Conservation (phyloP, 2,329 filamentous ascomycete genomes). For the Colletotrichum horii region DNA sequence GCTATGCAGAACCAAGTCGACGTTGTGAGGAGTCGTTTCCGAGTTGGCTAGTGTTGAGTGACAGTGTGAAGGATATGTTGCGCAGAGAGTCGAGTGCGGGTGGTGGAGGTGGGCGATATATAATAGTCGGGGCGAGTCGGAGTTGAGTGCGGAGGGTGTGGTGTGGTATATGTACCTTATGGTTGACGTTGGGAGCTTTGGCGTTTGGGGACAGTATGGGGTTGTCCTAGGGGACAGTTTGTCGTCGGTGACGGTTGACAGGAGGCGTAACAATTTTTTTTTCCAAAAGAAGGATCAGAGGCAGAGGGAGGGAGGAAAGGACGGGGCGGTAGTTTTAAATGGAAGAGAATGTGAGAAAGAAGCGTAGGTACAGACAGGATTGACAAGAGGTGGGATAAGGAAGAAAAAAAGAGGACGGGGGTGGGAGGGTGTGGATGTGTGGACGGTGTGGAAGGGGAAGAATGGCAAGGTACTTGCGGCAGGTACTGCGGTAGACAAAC, state of each 20-base stretch:
- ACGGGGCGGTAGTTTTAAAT: conserved; percentile 23
- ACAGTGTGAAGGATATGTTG: neutral
- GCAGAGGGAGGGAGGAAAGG: conserved; percentile 7
- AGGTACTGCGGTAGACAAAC: neutral
- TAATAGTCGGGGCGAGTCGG: conserved; percentile 11
- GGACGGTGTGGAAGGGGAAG: conserved; percentile 14
- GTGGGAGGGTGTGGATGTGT: conserved; percentile 9
- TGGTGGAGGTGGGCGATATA: neutral
- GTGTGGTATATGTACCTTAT: neutral
- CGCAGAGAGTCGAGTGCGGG: neutral
- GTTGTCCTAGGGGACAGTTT: neutral
- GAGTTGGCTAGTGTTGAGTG: neutral
- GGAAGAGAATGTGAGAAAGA: conserved; percentile 4
- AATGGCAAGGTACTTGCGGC: neutral
- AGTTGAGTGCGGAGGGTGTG: neutral
- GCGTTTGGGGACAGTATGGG: conserved; percentile 7
- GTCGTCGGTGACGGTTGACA: conserved; percentile 15
- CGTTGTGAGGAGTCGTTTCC: neutral
- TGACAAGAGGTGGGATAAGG: neutral
- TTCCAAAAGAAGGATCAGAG: conserved; percentile 18
- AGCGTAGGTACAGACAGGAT: neutral
- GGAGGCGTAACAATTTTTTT: conserved; percentile 16
- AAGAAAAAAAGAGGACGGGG: conserved; percentile 1
- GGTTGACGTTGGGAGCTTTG: conserved; percentile 1
- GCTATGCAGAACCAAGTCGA: neutral